Base-by-base conservation (phyloP, 306 rosid species). In the Ochetophila trinervis region DNA sequence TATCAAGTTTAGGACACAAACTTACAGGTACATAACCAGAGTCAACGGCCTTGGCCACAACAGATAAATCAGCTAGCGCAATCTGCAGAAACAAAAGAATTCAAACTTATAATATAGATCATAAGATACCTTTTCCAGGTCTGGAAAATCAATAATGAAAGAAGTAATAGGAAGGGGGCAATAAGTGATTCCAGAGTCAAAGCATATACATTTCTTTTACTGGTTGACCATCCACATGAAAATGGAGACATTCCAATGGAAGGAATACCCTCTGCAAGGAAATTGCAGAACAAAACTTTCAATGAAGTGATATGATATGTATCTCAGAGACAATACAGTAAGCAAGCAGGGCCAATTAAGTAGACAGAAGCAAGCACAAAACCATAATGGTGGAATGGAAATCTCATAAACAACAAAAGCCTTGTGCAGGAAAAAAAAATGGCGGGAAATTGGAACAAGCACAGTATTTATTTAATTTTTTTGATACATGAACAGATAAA, bases 211-310 rank as follows among this genome's bases (percentile, higher is more conserved):
- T 82, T 77, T 80, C 86, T 87, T 75, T 79, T 76, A 17, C 70
- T 53, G 61, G 96, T 92, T 66, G 76, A 60, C 98, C 96, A 92
- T 74, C 98, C 96, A 82, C 93, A 85, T 11, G 98, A 77, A 83
- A 89, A 87, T 71, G 98, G 96, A 74, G 95, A 89, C 88, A 92
- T 79, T 73, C 95, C 98, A 69, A 83, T 57, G 23, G 98, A 89
- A 79, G 96, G 95, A 67, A 92, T 92, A 53, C 98, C 93, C 88
- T 85, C 96, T 92, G 86, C 77, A 74, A 66, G 63, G 57, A 75
- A 77, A 66, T 34, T 32, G 62, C 47, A 56, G 20, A 34, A 75
- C 13, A 51, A 53, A 74, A 52, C 55, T 65, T 27, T 48, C 59
- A 69, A 61, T 37, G 10, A 66, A 60, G 37, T 36, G 65, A 68